Base-by-base conservation (phyloP, 306 rosid genomes). In the Trifolium repens region DNA sequence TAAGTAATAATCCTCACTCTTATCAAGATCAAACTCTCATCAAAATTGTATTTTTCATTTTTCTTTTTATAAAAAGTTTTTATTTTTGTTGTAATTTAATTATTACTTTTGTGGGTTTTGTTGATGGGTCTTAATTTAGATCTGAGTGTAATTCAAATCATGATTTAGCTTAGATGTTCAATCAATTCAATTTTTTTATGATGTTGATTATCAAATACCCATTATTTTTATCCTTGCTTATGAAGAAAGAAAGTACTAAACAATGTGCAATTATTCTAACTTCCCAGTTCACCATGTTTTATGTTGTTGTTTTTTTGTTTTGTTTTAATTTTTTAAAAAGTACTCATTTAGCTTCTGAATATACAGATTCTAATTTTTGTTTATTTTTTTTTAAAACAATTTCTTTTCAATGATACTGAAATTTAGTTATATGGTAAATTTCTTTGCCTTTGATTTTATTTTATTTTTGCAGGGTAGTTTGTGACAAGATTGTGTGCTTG, bases 391-490 rank as follows among this genome's bases (percentile, higher is more conserved):
- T 46, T 30, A 5, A 22, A 66, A 16, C n/a, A n/a, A 35, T 53
- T 73, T 62, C 16, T 77, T 68, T 80, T 43, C 12, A 9, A 27
- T 54, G 70, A 64, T 5, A n/a, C 44, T 73, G 78, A 65, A 74
- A 44, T 78, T 61, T 61, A 40, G 34, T 65, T 52, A 65, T 63
- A 64, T 82, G 61, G 47, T 83, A 71, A 81, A 65, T 71, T 74
- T 61, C 50, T 32, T 14, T 39, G 67, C 24, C 30, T 67, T 68
- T 22, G 35, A 50, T 43, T 55, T 73, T 78, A 63, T 77, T 79
- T 4, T n/a, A 12, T 27, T 32, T 58, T 65, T 86, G 87, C 90
- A 86, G 90, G 90, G 82, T 84, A 80, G 73, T 53, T 52, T 74
- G 43, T 58, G 65, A 78, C 34, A 66, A 32, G 0, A 32, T 37